Percentiles rank a stretch among this genome's conserved stretches.
Evolutionary conservation across 1,139 yeast genomes (phyloP).

Genomic region (Pichiaceae sp.): DNA sequence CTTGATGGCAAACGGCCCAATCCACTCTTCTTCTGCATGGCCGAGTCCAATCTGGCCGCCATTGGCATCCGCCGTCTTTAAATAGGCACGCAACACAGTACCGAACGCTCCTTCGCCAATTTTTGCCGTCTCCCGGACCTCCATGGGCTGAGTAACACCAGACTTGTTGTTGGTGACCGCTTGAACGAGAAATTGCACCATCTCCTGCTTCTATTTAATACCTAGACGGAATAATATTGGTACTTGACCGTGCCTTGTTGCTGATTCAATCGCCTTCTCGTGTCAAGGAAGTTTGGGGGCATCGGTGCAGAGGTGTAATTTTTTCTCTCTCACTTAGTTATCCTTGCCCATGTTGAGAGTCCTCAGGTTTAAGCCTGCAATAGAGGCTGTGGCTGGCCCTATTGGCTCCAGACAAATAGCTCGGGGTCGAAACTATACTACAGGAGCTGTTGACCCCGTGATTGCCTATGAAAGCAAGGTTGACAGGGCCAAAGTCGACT

Average conservation of each 20-base stretch:
- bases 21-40: conserved; percentile 31
- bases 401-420: no score
- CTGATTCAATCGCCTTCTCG: no score
- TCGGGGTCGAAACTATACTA: no score
- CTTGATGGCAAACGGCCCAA: conserved; percentile 77
- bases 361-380: no score
- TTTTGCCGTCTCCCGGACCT: conserved; percentile 59
- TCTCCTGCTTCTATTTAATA: background rate
- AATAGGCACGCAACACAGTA: conserved; percentile 68
- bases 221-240: background rate
- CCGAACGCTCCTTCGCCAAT: conserved; percentile 86
- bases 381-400: no score
- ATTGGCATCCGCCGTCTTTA: conserved; percentile 22
- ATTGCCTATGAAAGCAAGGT: conserved; percentile 16
- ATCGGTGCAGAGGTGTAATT: no score
- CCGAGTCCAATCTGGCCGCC: background rate
- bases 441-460: no score
- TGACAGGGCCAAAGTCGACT: conserved; percentile 35
- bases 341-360: no score
- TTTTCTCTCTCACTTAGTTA: no score
- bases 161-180: conserved; percentile 60
- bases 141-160: conserved; percentile 48
- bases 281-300: no score
- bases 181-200: conserved; percentile 33
- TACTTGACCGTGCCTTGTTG: no score